Base-by-base conservation (phyloP, 371 early-diverging fungal species). In the Mucor piriformis region DNA sequence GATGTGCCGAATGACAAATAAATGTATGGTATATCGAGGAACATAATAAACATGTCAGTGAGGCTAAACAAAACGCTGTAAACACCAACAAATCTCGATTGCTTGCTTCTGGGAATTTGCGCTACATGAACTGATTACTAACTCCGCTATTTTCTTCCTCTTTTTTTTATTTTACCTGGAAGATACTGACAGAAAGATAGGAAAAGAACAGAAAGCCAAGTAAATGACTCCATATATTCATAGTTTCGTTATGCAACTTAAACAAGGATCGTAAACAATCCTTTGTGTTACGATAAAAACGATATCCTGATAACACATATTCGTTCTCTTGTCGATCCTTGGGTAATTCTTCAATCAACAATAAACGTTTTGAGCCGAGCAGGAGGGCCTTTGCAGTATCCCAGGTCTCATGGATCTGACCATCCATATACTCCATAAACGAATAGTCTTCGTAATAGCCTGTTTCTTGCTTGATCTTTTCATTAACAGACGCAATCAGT, bases 211-310 rank as follows among this genome's bases (percentile, higher is more conserved):
- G 40, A 27, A 86, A 78, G 0, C 89, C 90, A 6, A 83, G 47
- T 55, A 90, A 67, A 72, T 88, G 90, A 25, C 87, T 86, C 86
- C 87, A 87, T 23, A 89, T 89, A 54, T 90, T 89, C 72, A 84
- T 73, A 1, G 90, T 89, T 66, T 90, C 89, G 44, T 90, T 90
- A 61, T 90, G 90, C 27, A 88, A 64, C 44, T 59, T 70, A 64
- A 90, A 87, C 35, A 90, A 79, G 16, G 84, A 82, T 69, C 68
- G 69, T 18, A 88, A 66, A 57, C 88, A 88, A 32, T 81, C 78
- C n/a, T 74, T 72, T 18, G 77, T 76, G 18, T 70, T 73, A 16
- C 79, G 73, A 42, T 82, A 74, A 55, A 87, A 87, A 7, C 88
- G 85, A 55, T 87, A 87, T 59, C 87, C 87, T 4, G 83, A 83